A percentile compares a stretch with the other conserved stretches of the same genome.
phyloP scores from a whole-genome alignment of 163 green algal species.

The Scenedesmus sp. region DNA sequence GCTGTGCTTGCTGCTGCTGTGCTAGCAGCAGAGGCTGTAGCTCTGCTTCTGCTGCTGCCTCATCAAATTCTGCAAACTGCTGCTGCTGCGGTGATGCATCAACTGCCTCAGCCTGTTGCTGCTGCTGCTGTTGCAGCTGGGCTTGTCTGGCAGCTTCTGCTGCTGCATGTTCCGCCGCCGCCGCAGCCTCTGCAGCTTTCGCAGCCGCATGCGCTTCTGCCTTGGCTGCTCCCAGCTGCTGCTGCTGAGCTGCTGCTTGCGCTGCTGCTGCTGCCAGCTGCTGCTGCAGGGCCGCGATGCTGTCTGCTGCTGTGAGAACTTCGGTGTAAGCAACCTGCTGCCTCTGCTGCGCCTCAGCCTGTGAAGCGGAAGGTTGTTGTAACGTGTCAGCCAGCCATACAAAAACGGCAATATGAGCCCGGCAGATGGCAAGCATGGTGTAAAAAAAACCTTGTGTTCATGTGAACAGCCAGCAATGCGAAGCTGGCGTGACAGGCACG shows the following conservation, averaged over 20 bases:
- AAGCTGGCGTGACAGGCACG: too few relatives aligned
- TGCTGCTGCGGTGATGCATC: not conserved
- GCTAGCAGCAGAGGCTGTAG: conserved; percentile 1
- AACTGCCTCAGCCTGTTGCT: not conserved
- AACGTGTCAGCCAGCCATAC: not conserved
- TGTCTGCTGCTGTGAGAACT: not conserved
- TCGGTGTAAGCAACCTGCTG: not conserved
- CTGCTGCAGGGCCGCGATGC: not conserved
- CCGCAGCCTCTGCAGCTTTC: too few relatives aligned
- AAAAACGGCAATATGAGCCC: too few relatives aligned
- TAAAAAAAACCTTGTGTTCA: too few relatives aligned
- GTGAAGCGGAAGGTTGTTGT: not conserved
- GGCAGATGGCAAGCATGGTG: too few relatives aligned
- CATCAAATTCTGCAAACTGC: not conserved
- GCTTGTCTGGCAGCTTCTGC: conserved; percentile 1
- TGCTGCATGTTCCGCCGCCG: not conserved
- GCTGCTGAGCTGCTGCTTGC: not conserved
- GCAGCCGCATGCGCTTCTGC: not conserved
- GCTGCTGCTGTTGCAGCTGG: not conserved
- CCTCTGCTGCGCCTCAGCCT: not conserved
- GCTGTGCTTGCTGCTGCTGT: not conserved
- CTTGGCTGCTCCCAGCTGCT: too few relatives aligned
- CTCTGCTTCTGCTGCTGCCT: conserved; percentile 22
- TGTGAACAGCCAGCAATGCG: too few relatives aligned
- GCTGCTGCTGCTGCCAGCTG: conserved; percentile 14